A percentile compares a stretch with the other conserved stretches of the same genome.
phyloP scores from a whole-genome alignment of 116 monocot genomes.

The Iris pallida region DNA sequence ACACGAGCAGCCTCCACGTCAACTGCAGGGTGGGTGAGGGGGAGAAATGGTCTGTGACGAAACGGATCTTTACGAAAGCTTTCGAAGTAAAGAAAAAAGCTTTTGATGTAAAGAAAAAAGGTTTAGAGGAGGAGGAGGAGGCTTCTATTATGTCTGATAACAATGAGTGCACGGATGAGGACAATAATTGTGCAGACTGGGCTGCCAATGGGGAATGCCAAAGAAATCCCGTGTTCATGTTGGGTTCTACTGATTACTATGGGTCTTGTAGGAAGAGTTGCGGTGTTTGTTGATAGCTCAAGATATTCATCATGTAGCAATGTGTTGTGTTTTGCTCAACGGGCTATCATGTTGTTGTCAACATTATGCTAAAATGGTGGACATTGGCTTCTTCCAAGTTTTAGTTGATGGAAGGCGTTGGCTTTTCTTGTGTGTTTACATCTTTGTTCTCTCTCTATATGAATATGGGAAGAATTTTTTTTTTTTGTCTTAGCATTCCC shows the following conservation, averaged over 20 bases:
- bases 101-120: neutral
- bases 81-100: neutral
- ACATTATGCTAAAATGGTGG: too few relatives aligned
- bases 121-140: neutral
- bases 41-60: conserved; percentile 65
- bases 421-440: too few relatives aligned
- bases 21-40: conserved; percentile 53
- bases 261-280: conserved; percentile 86
- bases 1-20: conserved; percentile 45
- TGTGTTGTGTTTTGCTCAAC: neutral
- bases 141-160: neutral
- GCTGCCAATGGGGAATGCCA: conserved; percentile 69
- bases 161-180: conserved; percentile 62
- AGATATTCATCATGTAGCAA: neutral
- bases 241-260: conserved; percentile 61
- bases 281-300: conserved; percentile 37
- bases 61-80: conserved; percentile 39
- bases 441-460: too few relatives aligned
- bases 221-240: conserved; percentile 64
- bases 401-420: too few relatives aligned
- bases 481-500: too few relatives aligned
- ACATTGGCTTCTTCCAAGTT: too few relatives aligned
- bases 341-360: too few relatives aligned
- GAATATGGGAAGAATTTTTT: too few relatives aligned
- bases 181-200: conserved; percentile 54